A percentile compares a stretch with the other conserved stretches of the same genome.
Conservation (phyloP, 208 protist genomes). For the Trypanosoma melophagium region DNA sequence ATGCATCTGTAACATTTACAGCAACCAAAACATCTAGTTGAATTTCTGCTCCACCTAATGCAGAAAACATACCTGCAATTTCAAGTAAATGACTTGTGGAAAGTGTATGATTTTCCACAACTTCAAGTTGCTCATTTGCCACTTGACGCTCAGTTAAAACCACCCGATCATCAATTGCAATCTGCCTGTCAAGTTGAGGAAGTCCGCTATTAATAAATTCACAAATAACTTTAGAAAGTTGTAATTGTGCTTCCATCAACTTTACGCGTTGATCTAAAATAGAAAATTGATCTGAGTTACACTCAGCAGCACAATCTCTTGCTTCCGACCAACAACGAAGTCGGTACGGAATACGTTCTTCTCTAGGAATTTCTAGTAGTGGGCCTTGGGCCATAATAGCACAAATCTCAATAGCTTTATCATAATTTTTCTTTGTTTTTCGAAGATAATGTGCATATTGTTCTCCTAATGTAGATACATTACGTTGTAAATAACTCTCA, state of each 20-base stretch:
- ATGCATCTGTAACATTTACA: conserved; percentile 56
- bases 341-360: conserved; percentile 73
- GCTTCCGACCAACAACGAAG: conserved; percentile 72
- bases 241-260: conserved; percentile 72
- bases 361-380: conserved; percentile 47
- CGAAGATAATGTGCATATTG: conserved; percentile 84
- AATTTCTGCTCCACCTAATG: conserved; percentile 81
- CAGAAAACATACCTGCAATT: conserved; percentile 75
- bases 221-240: conserved; percentile 54
- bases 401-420: conserved; percentile 73
- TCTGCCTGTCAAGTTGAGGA: conserved; percentile 39
- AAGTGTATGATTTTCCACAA: conserved; percentile 58
- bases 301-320: conserved; percentile 65
- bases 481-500: conserved; percentile 64
- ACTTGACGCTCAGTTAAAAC: conserved; percentile 66
- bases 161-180: conserved; percentile 39
- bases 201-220: conserved; percentile 65
- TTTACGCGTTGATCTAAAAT: conserved; percentile 67
- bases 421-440: conserved; percentile 54
- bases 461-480: conserved; percentile 53
- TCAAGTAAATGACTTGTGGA: conserved; percentile 56
- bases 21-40: conserved; percentile 75
- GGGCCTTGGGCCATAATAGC: conserved; percentile 65
- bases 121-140: conserved; percentile 60
- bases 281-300: conserved; percentile 63